Evolutionary conservation across 495 filamentous ascomycete species (phyloP).

Genomic region (Hypoxylon intermedium): DNA sequence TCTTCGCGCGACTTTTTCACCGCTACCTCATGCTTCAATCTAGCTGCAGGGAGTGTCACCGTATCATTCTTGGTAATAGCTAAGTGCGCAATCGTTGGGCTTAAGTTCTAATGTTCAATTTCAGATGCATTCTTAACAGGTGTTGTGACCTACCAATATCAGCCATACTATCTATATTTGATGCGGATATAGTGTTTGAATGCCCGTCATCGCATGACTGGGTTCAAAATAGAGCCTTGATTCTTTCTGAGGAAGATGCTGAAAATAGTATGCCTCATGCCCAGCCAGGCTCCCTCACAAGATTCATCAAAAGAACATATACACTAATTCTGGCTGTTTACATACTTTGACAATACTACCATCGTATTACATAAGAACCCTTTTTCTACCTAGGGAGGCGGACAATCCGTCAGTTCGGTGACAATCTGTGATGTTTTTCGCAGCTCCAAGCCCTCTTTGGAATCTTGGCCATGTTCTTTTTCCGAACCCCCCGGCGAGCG

Average conservation of each 20-base stretch:
- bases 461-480: slow-evolving; percentile 13
- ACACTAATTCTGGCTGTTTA: neutral
- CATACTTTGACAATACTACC: slow-evolving; percentile 3
- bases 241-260: neutral
- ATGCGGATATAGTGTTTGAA: neutral
- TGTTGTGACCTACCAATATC: neutral
- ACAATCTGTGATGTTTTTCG: slow-evolving; percentile 6
- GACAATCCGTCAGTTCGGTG: neutral
- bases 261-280: slow-evolving; percentile 7
- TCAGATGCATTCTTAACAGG: no score
- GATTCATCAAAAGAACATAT: slow-evolving; percentile 5
- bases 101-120: no score
- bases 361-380: slow-evolving; percentile 11
- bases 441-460: neutral
- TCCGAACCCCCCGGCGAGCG: slow-evolving; percentile 7
- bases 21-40: slow-evolving; percentile 1
- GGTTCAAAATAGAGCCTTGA: neutral
- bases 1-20: neutral
- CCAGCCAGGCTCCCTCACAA: neutral
- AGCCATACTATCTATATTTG: neutral
- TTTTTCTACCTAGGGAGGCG: neutral
- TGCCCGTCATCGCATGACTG: neutral
- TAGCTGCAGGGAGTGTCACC: neutral
- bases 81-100: no score
- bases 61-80: neutral